Evolutionary conservation across 148 eudicot species (phyloP).

Genomic region (Fallopia convolvulus): DNA sequence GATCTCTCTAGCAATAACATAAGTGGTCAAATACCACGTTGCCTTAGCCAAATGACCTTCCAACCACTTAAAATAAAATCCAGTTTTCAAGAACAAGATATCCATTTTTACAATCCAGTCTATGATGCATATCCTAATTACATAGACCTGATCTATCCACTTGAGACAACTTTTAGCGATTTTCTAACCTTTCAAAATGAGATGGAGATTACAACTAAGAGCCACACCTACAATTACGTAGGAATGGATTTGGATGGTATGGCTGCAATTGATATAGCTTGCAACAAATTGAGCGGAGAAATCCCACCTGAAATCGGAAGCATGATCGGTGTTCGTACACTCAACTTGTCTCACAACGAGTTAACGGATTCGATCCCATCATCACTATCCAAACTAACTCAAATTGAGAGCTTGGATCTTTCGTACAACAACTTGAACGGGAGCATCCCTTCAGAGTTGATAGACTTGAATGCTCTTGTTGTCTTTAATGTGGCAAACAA

Average conservation of each 20-base stretch:
- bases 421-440: too few relatives aligned
- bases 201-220: background rate
- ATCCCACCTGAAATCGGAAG: background rate
- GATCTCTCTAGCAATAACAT: background rate
- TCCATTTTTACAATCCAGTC: background rate
- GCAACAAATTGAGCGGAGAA: background rate
- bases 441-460: too few relatives aligned
- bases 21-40: background rate
- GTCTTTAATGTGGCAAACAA: too few relatives aligned
- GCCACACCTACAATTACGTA: background rate
- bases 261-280: background rate
- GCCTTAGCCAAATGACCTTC: background rate
- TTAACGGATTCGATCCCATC: background rate
- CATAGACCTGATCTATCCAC: too few relatives aligned
- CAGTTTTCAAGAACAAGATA: background rate
- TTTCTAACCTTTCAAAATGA: too few relatives aligned
- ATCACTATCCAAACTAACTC: background rate
- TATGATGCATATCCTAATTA: too few relatives aligned
- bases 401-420: too few relatives aligned
- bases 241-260: background rate
- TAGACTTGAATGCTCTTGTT: too few relatives aligned
- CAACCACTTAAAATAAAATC: background rate
- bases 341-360: background rate
- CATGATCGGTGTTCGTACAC: background rate
- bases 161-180: too few relatives aligned